Base-by-base conservation (phyloP, 2,329 filamentous ascomycete genomes). In the Metarhizium sp. region DNA sequence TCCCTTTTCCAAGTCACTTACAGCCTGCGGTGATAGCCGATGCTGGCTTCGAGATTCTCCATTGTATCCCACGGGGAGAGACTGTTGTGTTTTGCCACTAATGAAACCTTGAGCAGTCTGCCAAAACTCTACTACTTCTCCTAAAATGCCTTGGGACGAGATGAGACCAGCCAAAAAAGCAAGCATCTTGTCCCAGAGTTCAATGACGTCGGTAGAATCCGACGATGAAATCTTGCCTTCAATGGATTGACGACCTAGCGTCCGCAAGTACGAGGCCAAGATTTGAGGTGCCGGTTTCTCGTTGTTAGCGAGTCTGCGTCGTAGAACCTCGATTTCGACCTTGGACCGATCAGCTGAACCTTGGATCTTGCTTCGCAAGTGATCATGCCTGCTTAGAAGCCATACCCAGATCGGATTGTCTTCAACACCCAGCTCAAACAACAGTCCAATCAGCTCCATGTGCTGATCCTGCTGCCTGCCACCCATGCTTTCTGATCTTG, bases 331-430 rank as follows among this genome's bases (percentile, higher is more conserved):
- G 60, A 97, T 91, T 70, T 99, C 92, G 18, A 95, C 84, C 67
- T 88, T 89, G 53, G 88, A 86, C n/a, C 91, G 84, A 60, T 97
- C 91, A 53, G 90, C 90, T 14, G 86, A 87, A 0, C 81, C 77
- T 46, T 84, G 82, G 53, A 97, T 92, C 67, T 89, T 95, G 60
- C 85, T 85, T 70, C 94, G 96, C 55, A 99, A 78, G 65, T 92
- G 86, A 60, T 96, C 90, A 66, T 92, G 95, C 49, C 90, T 85
- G 65, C 90, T 96, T 55, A 92, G 76, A 30, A 99, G 82, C 92
- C 94, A 99, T 11, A 95, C 81, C 89, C 90, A 96, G 59, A 99
- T 95, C 1, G 94, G 94, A 63, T 95, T 99, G 57, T 97, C 91
- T 10, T 95, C 88, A 2, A 96, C 91, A 6, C 94, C 95, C 20